Conservation (phyloP, 192 early-diverging fungal genomes). For the Backusella macrospora region DNA sequence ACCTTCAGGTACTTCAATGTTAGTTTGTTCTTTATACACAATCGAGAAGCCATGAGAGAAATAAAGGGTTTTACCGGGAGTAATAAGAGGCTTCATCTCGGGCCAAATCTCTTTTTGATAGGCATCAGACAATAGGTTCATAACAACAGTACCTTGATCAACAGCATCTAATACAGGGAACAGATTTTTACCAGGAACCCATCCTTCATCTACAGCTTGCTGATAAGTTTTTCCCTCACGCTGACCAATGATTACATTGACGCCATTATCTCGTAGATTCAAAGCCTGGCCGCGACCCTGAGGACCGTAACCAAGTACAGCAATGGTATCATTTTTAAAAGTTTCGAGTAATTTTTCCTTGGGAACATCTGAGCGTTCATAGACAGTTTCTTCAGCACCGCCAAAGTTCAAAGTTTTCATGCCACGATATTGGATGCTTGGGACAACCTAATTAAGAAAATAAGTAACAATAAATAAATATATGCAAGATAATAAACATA, state of each 20-base stretch:
- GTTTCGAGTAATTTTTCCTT: slow-evolving; percentile 83
- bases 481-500: not conserved
- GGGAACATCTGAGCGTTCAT: slow-evolving; percentile 92
- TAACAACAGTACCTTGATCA: slow-evolving; percentile 85
- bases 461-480: not conserved
- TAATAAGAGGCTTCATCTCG: slow-evolving; percentile 81
- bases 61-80: slow-evolving; percentile 95
- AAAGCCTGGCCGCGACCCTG: slow-evolving; percentile 92
- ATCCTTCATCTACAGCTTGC: slow-evolving; percentile 87
- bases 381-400: slow-evolving; percentile 86
- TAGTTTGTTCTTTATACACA: slow-evolving; percentile 88
- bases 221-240: slow-evolving; percentile 89
- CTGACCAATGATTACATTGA: slow-evolving; percentile 92
- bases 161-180: slow-evolving; percentile 89
- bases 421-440: slow-evolving; percentile 61
- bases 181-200: slow-evolving; percentile 93
- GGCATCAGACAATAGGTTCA: slow-evolving; percentile 94
- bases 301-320: slow-evolving; percentile 94
- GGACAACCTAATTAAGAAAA: not conserved
- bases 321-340: slow-evolving; percentile 88
- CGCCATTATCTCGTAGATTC: slow-evolving; percentile 93
- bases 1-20: slow-evolving; percentile 78
- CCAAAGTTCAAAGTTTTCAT: slow-evolving; percentile 95
- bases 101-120: slow-evolving; percentile 90
- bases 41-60: slow-evolving; percentile 96